A percentile compares a stretch with the other conserved stretches of the same genome.
Evolutionary conservation across 805 yeast species (phyloP).

Genomic region (Lipomyces sp.): DNA sequence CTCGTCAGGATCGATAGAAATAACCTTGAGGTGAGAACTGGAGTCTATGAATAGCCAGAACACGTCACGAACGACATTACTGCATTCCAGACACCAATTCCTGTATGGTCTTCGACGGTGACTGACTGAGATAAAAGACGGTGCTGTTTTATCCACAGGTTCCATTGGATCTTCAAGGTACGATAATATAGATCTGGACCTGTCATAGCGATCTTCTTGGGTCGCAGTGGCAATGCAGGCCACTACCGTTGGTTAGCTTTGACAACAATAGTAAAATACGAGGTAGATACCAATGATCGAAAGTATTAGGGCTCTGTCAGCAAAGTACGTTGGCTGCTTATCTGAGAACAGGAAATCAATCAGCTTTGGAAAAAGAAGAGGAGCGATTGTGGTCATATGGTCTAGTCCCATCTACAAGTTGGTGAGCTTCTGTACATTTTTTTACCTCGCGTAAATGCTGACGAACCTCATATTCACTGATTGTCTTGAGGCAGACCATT

Average conservation of each 20-base stretch:
- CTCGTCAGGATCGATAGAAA: background rate
- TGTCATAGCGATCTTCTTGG: constrained; percentile 11
- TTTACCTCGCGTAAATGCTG: background rate
- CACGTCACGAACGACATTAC: constrained; percentile 25
- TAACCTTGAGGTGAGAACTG: constrained; percentile 11
- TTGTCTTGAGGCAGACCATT: constrained; percentile 18
- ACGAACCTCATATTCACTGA: constrained; percentile 17
- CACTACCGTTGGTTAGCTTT: background rate
- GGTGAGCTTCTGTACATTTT: no score
- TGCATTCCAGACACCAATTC: constrained; percentile 28
- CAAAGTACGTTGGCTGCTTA: constrained; percentile 24
- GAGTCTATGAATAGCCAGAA: constrained; percentile 28
- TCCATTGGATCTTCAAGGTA: constrained; percentile 21
- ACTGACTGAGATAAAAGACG: constrained; percentile 24
- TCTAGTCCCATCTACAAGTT: constrained; percentile 17
- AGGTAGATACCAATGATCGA: constrained; percentile 7
- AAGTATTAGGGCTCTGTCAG: constrained; percentile 20
- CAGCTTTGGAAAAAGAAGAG: constrained; percentile 18
- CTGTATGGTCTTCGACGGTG: constrained; percentile 26
- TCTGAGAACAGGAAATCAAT: constrained; percentile 25
- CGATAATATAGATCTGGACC: constrained; percentile 12
- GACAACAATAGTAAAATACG: background rate
- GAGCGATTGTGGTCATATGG: constrained; percentile 16
- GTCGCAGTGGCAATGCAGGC: constrained; percentile 6
- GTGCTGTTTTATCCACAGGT: constrained; percentile 6